Base-by-base conservation (phyloP, 495 filamentous ascomycete genomes). In the Neurospora tetraspora region DNA sequence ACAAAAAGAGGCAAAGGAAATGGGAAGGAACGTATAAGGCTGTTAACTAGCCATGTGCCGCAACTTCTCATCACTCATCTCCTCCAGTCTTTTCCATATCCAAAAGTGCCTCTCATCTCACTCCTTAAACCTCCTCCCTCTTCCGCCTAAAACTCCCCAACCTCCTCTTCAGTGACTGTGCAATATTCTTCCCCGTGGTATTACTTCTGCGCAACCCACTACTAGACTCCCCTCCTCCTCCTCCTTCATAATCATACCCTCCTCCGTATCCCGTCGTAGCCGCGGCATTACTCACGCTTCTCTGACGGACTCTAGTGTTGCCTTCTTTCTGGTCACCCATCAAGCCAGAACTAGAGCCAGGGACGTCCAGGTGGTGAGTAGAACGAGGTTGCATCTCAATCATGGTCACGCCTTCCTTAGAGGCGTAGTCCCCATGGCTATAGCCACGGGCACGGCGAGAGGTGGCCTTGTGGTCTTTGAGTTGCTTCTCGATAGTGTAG, bases 401-500 rank as follows among this genome's bases (percentile, higher is more conserved):
- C 53, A 34, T 34, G 12, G 5, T 34, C 5, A 6, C 27, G 12
- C 53, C 23, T 61, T 61, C 53, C 53, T 61, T 61, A 12, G 53
- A 61, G 6, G 27, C 14, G 69, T 81, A 84, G 0, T 70, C 71
- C 1, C 70, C 74, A 6, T 65, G 71, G 31, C 73, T 36, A 2
- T 69, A 71, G 5, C 68, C 23, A 9, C 36, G 53, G 8, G 71
- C 9, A 10, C 27, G 43, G n/a, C 69, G 20, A 18, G 31, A 10
- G 65, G 71, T 40, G 11, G 69, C 74, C 73, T 77, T 77, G 34
- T 77, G 78, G 16, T 87, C 83, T 77, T 90, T 91, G 42, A 89
- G 83, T 4, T 87, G 84, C 71, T 88, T 84, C 74, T 93, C 92
- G 69, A 91, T 82, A 18, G 91, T 86, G 82, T 86, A 96, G 5